Evolutionary conservation across 106 monocot species (phyloP), one percentile per base, ranked within the genome.

Genomic region (Amphibolis antarctica): DNA sequence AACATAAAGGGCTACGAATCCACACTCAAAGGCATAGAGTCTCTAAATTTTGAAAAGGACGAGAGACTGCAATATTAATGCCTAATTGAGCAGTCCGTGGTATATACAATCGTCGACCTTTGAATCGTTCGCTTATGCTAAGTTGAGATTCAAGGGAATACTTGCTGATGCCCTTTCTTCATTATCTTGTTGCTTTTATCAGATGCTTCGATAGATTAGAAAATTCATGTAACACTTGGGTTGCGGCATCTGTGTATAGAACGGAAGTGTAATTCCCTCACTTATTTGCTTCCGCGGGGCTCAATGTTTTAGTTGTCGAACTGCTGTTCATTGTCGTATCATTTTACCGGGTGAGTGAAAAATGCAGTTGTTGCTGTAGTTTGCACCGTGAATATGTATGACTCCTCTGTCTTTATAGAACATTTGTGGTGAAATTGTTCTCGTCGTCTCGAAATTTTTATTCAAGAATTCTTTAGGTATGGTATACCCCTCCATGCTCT

Each of bases 21-120:
- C 44, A 62, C 83, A 15, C 76, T 82, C 44, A 77, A 75, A 74
- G 86, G 82, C 65, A 80, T 87, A 14, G 77, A 80, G 46, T 57
- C 77, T 43, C 83, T 87, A 42, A 75, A 69, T 67, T 75, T 87
- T 27, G 77, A 72, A 68, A 69, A 45, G 21, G 62, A 73, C 7
- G 75, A 79, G 26, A 72, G 66, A 56, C 28, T 55, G 48, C 71
- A 65, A 1, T 71, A 71, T 55, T 74, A 71, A 30, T 27, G 43
- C 24, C 25, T 12, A 25, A 63, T 46, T 47, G 44, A 63, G 18
- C 27, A 7, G 60, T 30, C 19, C 60, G n/a, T 19, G 4, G 19
- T 43, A 18, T 26, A 13, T 22, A 36, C 44, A n/a, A n/a, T 63
- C 46, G 22, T 61, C 42, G 23, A 61, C 42, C 30, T 11, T 15